phyloP scores from a whole-genome alignment of 2,329 filamentous ascomycete species.

The Chaetothyriales sp. region DNA sequence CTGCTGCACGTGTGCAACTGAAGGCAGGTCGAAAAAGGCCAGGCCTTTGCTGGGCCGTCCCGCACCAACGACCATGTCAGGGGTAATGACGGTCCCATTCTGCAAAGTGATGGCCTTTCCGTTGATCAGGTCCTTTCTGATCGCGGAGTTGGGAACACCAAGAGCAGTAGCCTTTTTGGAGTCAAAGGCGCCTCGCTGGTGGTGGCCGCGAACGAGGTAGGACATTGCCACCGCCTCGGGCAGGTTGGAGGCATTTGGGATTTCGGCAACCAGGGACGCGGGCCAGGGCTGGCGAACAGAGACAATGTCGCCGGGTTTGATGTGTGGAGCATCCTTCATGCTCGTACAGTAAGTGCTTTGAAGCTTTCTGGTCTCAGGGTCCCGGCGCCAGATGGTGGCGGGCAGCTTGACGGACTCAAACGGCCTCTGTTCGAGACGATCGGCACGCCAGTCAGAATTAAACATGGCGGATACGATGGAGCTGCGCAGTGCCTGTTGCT shows the following conservation, averaged over 20 bases:
- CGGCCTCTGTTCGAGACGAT: constrained; percentile 51
- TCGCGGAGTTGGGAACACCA: constrained; percentile 44
- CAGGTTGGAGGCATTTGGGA: constrained; percentile 47
- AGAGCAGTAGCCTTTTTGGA: constrained; percentile 46
- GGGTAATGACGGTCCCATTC: constrained; percentile 56
- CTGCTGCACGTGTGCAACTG: constrained; percentile 50
- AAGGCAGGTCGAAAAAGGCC: constrained; percentile 65
- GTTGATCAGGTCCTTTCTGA: constrained; percentile 45
- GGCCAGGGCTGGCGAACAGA: constrained; percentile 68
- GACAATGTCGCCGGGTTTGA: constrained; percentile 52
- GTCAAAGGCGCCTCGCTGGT: constrained; percentile 68
- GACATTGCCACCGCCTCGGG: constrained; percentile 57
- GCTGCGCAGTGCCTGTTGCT: constrained; percentile 39
- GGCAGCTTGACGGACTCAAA: constrained; percentile 53
- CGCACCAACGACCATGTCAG: constrained; percentile 70
- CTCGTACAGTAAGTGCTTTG: constrained; percentile 52
- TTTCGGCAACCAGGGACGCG: constrained; percentile 43
- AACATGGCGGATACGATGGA: constrained; percentile 63
- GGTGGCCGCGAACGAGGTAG: constrained; percentile 68
- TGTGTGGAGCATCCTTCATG: constrained; percentile 35
- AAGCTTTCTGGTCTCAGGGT: constrained; percentile 47
- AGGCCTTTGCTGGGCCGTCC: constrained; percentile 55
- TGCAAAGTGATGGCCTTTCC: constrained; percentile 49
- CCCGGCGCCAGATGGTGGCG: constrained; percentile 53
- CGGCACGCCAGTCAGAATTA: constrained; percentile 57